A percentile compares a stretch with the other conserved stretches of the same genome.
phyloP scores from a whole-genome alignment of 2,329 filamentous ascomycete genomes.

The Ceratocystis papillata region DNA sequence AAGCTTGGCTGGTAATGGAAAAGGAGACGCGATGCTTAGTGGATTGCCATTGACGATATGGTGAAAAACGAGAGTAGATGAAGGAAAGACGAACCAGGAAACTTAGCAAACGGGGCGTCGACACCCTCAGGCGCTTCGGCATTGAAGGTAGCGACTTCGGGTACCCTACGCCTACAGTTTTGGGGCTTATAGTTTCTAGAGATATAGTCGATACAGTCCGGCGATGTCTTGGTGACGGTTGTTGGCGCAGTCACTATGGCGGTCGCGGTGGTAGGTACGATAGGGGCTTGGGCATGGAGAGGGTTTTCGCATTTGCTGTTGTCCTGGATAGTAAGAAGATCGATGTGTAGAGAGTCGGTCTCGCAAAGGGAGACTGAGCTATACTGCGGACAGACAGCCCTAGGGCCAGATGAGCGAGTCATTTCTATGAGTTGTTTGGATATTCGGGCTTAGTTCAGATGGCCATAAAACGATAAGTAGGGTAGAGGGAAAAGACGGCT shows the following conservation, averaged over 20 bases:
- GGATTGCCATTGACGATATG: neutral
- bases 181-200: neutral
- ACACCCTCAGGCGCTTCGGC: neutral
- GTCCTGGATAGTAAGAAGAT: conserved; percentile 10
- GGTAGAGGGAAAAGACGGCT: neutral
- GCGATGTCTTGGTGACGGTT: neutral
- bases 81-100: conserved; percentile 17
- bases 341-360: conserved; percentile 8
- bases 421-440: neutral
- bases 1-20: conserved; percentile 37
- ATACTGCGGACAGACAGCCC: neutral
- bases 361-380: neutral
- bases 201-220: conserved; percentile 1
- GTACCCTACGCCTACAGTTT: neutral
- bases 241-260: neutral
- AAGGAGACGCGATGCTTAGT: conserved; percentile 5
- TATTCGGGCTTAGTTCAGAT: neutral
- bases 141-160: conserved; percentile 7
- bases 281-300: neutral
- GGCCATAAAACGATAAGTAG: neutral
- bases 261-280: neutral
- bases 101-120: conserved; percentile 10
- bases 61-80: neutral
- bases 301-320: neutral
- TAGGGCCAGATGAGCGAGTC: conserved; percentile 2